These are phyloP conservation scores for Desmodesmus armatus DNA, from an alignment of 139 green algal genomes.

Conservation along the genomic window DNA sequence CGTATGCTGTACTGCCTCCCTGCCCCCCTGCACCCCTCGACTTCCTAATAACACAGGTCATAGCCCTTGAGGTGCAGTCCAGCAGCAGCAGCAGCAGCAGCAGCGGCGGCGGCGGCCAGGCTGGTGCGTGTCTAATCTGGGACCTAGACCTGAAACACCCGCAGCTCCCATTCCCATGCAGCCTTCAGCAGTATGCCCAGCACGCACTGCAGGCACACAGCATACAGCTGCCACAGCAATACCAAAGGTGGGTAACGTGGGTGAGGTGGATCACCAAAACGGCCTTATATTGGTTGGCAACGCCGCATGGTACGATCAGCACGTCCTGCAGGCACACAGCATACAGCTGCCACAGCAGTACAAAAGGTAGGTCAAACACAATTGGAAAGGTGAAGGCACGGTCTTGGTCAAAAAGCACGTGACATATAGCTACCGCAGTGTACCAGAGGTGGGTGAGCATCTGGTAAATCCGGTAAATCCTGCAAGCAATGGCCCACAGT, in stretches of 20 bases:
- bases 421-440: too few relatives aligned
- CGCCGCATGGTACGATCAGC: neutral
- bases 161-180: slow-evolving; percentile 56
- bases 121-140: slow-evolving; percentile 43
- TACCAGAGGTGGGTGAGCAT: too few relatives aligned
- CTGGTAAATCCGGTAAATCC: too few relatives aligned
- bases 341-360: neutral
- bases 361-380: neutral
- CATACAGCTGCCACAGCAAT: slow-evolving; percentile 10
- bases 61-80: neutral
- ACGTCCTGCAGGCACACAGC: neutral
- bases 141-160: slow-evolving; percentile 59
- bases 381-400: neutral
- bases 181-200: slow-evolving; percentile 29
- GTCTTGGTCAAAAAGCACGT: neutral
- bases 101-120: neutral
- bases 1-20: slow-evolving; percentile 17
- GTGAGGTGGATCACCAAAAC: neutral
- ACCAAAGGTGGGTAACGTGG: neutral
- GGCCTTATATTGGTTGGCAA: neutral
- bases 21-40: neutral
- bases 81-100: neutral
- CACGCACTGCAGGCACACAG: slow-evolving; percentile 14
- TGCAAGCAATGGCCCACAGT: too few relatives aligned
- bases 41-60: neutral